Conservation (phyloP, 2,329 filamentous ascomycete species). For the Paradendryphiella salina region DNA sequence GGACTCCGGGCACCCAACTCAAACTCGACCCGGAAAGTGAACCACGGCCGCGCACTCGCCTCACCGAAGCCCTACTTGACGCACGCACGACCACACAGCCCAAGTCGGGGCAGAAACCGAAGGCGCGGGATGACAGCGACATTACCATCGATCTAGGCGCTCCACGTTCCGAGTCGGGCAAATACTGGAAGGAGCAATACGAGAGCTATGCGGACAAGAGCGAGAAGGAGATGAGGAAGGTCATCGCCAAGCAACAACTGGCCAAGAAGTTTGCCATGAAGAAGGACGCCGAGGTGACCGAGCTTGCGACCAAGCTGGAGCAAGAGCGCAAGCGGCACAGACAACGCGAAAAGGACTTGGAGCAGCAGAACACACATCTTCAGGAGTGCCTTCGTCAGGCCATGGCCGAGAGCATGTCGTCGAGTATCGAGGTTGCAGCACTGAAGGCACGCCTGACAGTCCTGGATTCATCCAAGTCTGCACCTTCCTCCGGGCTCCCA, state of each 20-base stretch:
- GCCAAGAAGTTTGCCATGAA: constrained; percentile 77
- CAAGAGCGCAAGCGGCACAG: constrained; percentile 69
- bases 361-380: constrained; percentile 58
- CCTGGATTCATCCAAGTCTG: constrained; percentile 31
- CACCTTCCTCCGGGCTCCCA: constrained; percentile 20
- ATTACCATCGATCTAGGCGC: constrained; percentile 72
- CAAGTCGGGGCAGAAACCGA: constrained; percentile 36
- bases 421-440: constrained; percentile 40
- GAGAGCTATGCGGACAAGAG: constrained; percentile 73
- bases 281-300: constrained; percentile 72
- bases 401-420: constrained; percentile 39
- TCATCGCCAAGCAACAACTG: constrained; percentile 77
- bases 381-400: constrained; percentile 44
- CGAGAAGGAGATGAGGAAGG: constrained; percentile 72
- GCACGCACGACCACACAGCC: constrained; percentile 48
- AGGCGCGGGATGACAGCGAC: constrained; percentile 58
- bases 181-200: constrained; percentile 80
- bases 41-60: constrained; percentile 47
- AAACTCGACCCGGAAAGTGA: constrained; percentile 32
- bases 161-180: constrained; percentile 73
- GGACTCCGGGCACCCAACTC: constrained; percentile 49
- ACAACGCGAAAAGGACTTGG: constrained; percentile 66
- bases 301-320: constrained; percentile 66
- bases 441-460: constrained; percentile 40
- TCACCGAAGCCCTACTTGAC: constrained; percentile 52